Evolutionary conservation across 1,139 yeast genomes (phyloP), one percentile per base, ranked within the genome.

Genomic region (Groenewaldozyma auringiensis): DNA sequence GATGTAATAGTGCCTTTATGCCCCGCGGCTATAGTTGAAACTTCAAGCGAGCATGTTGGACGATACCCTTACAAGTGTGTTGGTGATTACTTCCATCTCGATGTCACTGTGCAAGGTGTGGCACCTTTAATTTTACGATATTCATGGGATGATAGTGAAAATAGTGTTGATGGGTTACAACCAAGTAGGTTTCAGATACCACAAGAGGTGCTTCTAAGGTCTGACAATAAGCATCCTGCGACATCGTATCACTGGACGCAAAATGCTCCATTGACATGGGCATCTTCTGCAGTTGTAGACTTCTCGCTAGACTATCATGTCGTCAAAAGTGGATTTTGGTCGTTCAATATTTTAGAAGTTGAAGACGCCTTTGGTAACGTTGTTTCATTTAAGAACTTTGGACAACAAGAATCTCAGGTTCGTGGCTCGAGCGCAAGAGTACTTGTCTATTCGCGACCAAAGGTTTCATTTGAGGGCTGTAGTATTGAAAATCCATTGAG

Each of bases 361-460:
- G 72, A 73, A 8, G 96, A 89, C 63, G 83, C 83, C 1, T 69
- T 86, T 50, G 96, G 96, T 0, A 85, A 85, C 56, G 54, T 66
- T 2, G 75, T 79, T 47, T 72, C 75, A 47, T 86, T 79, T 55
- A 72, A 72, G 1, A 51, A 48, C 18, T 50, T 58, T 17, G 53
- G 55, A 42, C 21, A 22, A n/a, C 40, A 27, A 21, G 40, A 33
- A 11, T 21, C 21, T 11, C 49, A 34, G 33, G 48, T 49, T 11
- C 17, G 22, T 11, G 32, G 18, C 13, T 16, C 25, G n/a, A 4
- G 18, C 8, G 44, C 44, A 3, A 20, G 25, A 13, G 20, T 40
- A 1, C 36, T 21, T 17, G 76, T 85, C n/a, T 84, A 82, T 54
- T 76, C 78, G 20, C 69, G 81, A 2, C 92, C 94, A 6, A 65